Evolutionary conservation across 108 stramenopile species (phyloP), one percentile per base, ranked within the genome.

Genomic region (Mediolabrus comicus): DNA sequence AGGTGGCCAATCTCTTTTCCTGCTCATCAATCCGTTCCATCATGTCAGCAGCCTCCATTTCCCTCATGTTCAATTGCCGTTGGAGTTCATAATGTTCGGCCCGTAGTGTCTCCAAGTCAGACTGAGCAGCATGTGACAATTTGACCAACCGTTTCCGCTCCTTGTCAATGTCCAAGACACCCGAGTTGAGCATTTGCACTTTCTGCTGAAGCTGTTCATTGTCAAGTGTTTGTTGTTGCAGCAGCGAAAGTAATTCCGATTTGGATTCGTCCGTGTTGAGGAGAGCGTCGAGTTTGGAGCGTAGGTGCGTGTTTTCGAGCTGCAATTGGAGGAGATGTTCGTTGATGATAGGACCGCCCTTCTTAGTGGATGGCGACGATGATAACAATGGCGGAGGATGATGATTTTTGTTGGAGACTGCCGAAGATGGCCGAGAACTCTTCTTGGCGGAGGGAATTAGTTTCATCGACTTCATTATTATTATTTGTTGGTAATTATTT

Each of bases 131-230:
- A 33, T 66, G 53, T 6, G 53, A 52, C 52, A 33, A 49, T 11
- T 66, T 66, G 53, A 52, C 53, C 53, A 66, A 54, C 30, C 34
- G 33, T 26, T 53, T 43, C 11, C 65, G 65, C 35, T 66, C 65
- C 32, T 53, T 62, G 22, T 75, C 75, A 35, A 75, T 75, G 9
- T 68, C 75, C 17, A 51, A 38, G 22, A 75, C 43, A 3, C 75
- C 75, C 12, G 52, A 35, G 27, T 51, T 53, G 10, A 79, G 31
- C 41, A 69, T 39, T 31, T 75, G 31, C 0, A 73, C 33, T 17
- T 62, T 74, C 35, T 22, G 28, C n/a, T 74, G 59, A 0, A 69
- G 54, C 30, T 51, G 53, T 13, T 67, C 67, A 22, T 61, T 68
- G 38, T 75, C 63, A 9, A 29, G 35, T 0, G 67, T 61, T 33